Evolutionary conservation across 306 rosid genomes (phyloP), one percentile per base, ranked within the genome.

Genomic region (Carpinus fangiana): DNA sequence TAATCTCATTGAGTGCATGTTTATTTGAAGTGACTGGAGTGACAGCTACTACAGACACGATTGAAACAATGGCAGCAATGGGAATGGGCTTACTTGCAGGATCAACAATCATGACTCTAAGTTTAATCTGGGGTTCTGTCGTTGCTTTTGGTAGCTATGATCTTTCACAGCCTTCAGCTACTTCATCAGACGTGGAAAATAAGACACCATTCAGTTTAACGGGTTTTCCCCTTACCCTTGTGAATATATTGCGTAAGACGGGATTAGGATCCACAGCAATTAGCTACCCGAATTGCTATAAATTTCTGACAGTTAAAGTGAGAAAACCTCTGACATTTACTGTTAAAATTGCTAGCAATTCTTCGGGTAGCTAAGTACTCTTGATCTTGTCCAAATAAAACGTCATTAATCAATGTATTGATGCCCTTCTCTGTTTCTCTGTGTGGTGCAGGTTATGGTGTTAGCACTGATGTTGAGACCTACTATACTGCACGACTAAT

Each of bases 71-170:
- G 38, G 78, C 80, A 53, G 45, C 45, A 47, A 85, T 81, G 78
- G 74, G 54, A 48, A 85, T 85, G 78, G 57, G 76, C 50, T 62
- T 81, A 55, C 74, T 85, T 14, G 77, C 83, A 41, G 88, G 88
- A 51, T 75, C 78, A 36, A 31, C 86, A 50, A 85, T 81, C 59
- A 75, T 78, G 78, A 28, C 61, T 56, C 88, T 85, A n/a, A 81
- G 83, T 23, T 45, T 85, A 28, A 41, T 79, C 8, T 82, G 88
- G 83, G 88, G 81, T 2, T 82, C 77, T 36, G 79, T 81, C 66
- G 48, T 82, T 75, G 76, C 79, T 70, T 78, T 85, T 34, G 88
- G 85, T 23, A 76, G 81, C 78, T 55, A 26, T 43, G 86, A 85
- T 71, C 77, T 81, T 45, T 81, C 85, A 0, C 48, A 50, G 21